Percentiles rank a stretch among this genome's conserved stretches.
Evolutionary conservation across 2,329 filamentous ascomycete species (phyloP).

Genomic region (Westerdykella ornata): DNA sequence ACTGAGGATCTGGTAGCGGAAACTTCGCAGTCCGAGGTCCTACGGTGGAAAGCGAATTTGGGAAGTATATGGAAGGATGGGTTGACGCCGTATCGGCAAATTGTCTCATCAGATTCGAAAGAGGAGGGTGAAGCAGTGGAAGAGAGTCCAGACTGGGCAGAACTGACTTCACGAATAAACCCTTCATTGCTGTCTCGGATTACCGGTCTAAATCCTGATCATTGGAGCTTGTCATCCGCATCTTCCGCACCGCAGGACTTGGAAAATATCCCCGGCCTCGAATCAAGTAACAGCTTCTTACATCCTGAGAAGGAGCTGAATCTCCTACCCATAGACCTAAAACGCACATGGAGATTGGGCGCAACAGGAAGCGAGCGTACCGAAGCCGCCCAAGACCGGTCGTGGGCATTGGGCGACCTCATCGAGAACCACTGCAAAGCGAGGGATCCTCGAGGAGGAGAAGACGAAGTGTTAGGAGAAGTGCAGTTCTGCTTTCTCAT

Average conservation of each 20-base stretch:
- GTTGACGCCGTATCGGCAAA: slow-evolving; percentile 44
- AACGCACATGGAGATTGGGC: slow-evolving; percentile 55
- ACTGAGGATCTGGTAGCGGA: slow-evolving; percentile 43
- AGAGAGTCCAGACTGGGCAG: slow-evolving; percentile 49
- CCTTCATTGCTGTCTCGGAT: slow-evolving; percentile 47
- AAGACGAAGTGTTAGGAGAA: slow-evolving; percentile 47
- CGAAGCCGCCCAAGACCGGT: slow-evolving; percentile 55
- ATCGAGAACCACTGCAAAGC: slow-evolving; percentile 40
- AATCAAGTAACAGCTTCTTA: slow-evolving; percentile 22
- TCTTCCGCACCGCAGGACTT: slow-evolving; percentile 51
- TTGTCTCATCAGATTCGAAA: slow-evolving; percentile 23
- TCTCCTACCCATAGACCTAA: slow-evolving; percentile 55
- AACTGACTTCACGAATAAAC: slow-evolving; percentile 48
- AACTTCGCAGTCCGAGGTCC: slow-evolving; percentile 36
- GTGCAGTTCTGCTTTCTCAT: slow-evolving; percentile 58
- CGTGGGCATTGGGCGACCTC: slow-evolving; percentile 54
- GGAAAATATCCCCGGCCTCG: slow-evolving; percentile 55
- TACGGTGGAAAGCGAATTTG: slow-evolving; percentile 51
- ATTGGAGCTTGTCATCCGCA: slow-evolving; percentile 53
- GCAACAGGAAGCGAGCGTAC: slow-evolving; percentile 57
- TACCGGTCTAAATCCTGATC: slow-evolving; percentile 40
- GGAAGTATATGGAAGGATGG: slow-evolving; percentile 51
- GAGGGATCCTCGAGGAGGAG: slow-evolving; percentile 17
- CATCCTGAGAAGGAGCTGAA: slow-evolving; percentile 40
- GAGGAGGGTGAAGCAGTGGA: slow-evolving; percentile 32